Percentiles rank a stretch among this genome's conserved stretches.
These are phyloP conservation scores for Lantana camara DNA, from an alignment of 257 asterid species.

Conservation along the genomic window DNA sequence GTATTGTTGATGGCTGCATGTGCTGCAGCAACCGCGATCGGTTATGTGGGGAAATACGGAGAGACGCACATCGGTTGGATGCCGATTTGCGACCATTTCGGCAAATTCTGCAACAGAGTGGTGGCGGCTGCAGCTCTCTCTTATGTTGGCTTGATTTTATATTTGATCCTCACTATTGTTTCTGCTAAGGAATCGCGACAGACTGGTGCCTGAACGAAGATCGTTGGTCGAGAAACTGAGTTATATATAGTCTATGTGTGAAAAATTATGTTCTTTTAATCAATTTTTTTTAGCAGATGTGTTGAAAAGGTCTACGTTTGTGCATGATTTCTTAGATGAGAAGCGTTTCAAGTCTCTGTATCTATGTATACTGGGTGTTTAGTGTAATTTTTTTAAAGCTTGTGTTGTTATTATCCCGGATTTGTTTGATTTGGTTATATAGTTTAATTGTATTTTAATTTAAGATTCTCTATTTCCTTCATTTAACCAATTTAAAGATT, in stretches of 20 bases:
- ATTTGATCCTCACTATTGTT: constrained; percentile 45
- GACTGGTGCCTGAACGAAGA: neutral
- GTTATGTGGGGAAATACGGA: constrained; percentile 63
- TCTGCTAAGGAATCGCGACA: constrained; percentile 44
- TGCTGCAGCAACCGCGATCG: constrained; percentile 53
- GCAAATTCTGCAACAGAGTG: constrained; percentile 49
- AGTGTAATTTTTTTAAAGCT: neutral
- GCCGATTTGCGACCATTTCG: constrained; percentile 58
- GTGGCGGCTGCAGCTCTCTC: constrained; percentile 30
- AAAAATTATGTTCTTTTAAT: too few species aligned
- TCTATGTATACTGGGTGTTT: neutral
- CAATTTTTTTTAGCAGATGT: neutral
- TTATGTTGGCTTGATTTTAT: constrained; percentile 28
- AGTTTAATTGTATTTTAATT: too few species aligned
- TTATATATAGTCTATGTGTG: too few species aligned
- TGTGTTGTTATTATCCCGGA: neutral
- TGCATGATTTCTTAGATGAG: neutral
- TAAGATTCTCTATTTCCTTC: too few species aligned
- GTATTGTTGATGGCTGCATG: constrained; percentile 56
- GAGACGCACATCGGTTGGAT: constrained; percentile 55
- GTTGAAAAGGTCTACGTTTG: neutral
- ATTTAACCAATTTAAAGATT: too few species aligned
- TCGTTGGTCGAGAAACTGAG: neutral
- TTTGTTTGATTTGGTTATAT: too few species aligned
- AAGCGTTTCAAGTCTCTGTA: neutral